Evolutionary conservation across 1,139 yeast genomes (phyloP), one percentile per base, ranked within the genome.

Genomic region (Sugiyamaella paludigena): DNA sequence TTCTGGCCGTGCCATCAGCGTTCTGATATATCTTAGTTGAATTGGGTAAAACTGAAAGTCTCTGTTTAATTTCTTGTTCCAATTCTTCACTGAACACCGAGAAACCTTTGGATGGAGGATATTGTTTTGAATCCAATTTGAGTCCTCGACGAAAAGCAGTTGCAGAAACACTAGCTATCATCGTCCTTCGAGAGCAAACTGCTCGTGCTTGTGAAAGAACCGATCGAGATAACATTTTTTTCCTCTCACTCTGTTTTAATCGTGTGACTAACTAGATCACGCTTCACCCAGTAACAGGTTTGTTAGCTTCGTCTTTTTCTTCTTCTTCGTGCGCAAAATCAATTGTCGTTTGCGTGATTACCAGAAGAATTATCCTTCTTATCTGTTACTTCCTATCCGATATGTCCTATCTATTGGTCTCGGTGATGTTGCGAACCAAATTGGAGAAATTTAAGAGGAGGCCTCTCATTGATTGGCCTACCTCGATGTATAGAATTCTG

Each of bases 1-100:
- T 80, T 61, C 91, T 76, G 47, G 85, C 80, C 11, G 89, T 74
- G 7, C 95, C 95, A 64, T 87, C 94, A 47, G 86, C 79, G 66
- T 84, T 84, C 63, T 84, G 80, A 67, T 82, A 87, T 57, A 85
- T 60, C 56, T 62, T 60, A 12, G 64, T 61, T 7, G 69, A 60
- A 36, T 62, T 62, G 24, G 71, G 66, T 42, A 68, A 52, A 37
- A 55, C 45, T 42, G 60, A 59, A 34, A 68, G 56, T 44, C 61
- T 60, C 42, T 56, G 52, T 47, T 63, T 58, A 45, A 68, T 62
- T 42, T 64, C 69, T 50, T 49, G 48, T 52, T 64, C 68, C 37
- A 61, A 58, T 27, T 59, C 63, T 44, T 59, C 58, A 51, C 63
- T 59, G 55, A 51, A 61, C 38, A 53, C 53, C 40, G 56, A 52